These are phyloP conservation scores for Cladosporium sp. DNA, from an alignment of 2,329 filamentous ascomycete genomes.

Conservation along the genomic window DNA sequence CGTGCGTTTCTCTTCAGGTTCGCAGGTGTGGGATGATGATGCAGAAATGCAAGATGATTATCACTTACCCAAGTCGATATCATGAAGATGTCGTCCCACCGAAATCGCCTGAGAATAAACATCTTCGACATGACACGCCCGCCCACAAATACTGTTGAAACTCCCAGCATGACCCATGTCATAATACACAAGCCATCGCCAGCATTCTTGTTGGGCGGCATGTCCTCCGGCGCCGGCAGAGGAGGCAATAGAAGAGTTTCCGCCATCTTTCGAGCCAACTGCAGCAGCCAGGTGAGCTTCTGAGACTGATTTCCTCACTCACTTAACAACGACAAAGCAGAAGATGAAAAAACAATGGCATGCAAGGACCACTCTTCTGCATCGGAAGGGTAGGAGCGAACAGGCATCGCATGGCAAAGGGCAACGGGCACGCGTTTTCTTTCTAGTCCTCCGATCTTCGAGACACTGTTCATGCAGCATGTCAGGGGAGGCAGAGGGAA, in stretches of 20 bases:
- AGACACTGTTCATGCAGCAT: too few relatives aligned
- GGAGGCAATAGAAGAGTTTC: background rate
- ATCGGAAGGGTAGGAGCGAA: background rate
- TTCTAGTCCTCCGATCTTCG: background rate
- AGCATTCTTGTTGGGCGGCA: background rate
- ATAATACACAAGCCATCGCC: constrained; percentile 7
- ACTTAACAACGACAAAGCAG: background rate
- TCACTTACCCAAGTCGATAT: constrained; percentile 5
- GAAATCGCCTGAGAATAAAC: background rate
- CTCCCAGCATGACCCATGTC: constrained; percentile 7
- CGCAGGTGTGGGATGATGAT: background rate
- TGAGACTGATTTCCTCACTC: background rate
- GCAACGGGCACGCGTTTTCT: background rate
- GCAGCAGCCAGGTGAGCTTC: background rate
- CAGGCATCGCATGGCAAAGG: too few relatives aligned
- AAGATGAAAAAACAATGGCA: background rate
- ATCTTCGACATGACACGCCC: constrained; percentile 1
- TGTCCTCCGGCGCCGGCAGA: background rate
- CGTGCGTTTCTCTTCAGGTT: background rate
- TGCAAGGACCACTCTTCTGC: background rate
- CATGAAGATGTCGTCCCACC: constrained; percentile 3
- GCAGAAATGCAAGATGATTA: too few relatives aligned
- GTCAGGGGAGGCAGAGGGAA: too few relatives aligned
- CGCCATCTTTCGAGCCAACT: background rate
- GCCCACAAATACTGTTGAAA: constrained; percentile 5